Evolutionary conservation across 805 yeast species (phyloP).

Genomic region (Yamadazyma insecticola): DNA sequence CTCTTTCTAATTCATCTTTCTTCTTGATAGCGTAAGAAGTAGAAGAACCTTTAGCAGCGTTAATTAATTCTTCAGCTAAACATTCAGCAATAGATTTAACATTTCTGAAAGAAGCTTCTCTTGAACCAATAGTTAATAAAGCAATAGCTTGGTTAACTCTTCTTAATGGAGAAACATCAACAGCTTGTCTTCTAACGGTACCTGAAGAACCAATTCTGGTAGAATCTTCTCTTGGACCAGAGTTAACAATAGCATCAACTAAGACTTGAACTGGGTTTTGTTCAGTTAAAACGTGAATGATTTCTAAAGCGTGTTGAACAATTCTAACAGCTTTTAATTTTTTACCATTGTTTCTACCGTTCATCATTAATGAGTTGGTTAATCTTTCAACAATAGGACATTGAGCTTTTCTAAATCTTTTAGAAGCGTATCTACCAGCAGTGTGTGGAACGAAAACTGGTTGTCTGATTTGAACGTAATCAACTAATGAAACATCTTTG

Average conservation of each 20-base stretch:
- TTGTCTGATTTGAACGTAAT: constrained; percentile 96
- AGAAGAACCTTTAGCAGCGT: constrained; percentile 99
- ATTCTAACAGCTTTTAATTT: constrained; percentile 99
- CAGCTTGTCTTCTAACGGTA: constrained; percentile 99
- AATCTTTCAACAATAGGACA: constrained; percentile 99
- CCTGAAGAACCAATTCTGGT: constrained; percentile 99
- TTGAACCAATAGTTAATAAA: constrained; percentile 97
- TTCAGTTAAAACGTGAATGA: constrained; percentile 94
- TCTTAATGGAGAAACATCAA: constrained; percentile 99
- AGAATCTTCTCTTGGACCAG: constrained; percentile 99
- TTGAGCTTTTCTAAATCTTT: constrained; percentile 99
- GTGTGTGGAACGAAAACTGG: constrained; percentile 99
- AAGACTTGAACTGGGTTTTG: constrained; percentile 99
- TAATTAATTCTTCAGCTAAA: constrained; percentile 99
- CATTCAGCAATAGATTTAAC: constrained; percentile 99
- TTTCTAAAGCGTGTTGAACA: constrained; percentile 98
- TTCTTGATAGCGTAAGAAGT: constrained; percentile 99
- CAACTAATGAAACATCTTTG: constrained; percentile 96
- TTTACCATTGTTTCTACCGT: constrained; percentile 99
- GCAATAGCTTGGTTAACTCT: constrained; percentile 99
- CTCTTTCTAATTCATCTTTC: constrained; percentile 99
- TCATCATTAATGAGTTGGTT: constrained; percentile 99
- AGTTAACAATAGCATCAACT: constrained; percentile 99
- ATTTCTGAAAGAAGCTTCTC: constrained; percentile 99
- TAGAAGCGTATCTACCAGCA: constrained; percentile 99